A percentile compares a stretch with the other conserved stretches of the same genome.
These are phyloP conservation scores for Globisporangium barbulae DNA, from an alignment of 352 stramenopile genomes.

Conservation along the genomic window DNA sequence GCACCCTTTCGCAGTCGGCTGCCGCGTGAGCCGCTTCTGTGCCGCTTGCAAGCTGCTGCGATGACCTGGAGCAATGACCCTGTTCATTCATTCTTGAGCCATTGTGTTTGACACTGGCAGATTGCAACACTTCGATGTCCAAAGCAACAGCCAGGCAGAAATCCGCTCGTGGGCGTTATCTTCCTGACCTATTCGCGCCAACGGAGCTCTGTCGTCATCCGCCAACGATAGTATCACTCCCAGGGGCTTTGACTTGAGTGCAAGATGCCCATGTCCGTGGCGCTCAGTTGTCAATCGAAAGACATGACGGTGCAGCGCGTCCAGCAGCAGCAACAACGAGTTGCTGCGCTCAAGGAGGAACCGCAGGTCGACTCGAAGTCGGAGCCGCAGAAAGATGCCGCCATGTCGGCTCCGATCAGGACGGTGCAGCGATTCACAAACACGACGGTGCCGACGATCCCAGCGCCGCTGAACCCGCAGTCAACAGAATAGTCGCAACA, in stretches of 20 bases:
- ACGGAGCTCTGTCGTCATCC: not conserved
- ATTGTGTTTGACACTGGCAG: no score
- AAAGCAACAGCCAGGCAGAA: not conserved
- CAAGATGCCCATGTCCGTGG: conserved; percentile 3
- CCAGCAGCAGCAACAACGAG: not conserved
- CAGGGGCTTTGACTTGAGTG: not conserved
- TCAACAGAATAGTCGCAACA: not conserved
- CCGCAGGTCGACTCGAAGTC: not conserved
- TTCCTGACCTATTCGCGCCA: not conserved
- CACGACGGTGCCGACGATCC: not conserved
- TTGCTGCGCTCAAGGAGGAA: not conserved
- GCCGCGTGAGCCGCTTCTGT: no score
- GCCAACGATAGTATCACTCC: not conserved
- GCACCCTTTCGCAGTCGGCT: no score
- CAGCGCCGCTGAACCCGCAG: not conserved
- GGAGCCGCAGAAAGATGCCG: not conserved
- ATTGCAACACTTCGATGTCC: no score
- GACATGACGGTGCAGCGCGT: not conserved
- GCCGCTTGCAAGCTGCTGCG: no score
- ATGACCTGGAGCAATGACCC: no score
- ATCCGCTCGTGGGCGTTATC: not conserved
- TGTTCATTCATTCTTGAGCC: no score
- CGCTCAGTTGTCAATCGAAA: conserved; percentile 3
- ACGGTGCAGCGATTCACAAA: conserved; percentile 6
- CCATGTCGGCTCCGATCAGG: not conserved